Evolutionary conservation across 2,329 filamentous ascomycete species (phyloP), one percentile per base, ranked within the genome.

Genomic region (Paracamarosporium sp.): DNA sequence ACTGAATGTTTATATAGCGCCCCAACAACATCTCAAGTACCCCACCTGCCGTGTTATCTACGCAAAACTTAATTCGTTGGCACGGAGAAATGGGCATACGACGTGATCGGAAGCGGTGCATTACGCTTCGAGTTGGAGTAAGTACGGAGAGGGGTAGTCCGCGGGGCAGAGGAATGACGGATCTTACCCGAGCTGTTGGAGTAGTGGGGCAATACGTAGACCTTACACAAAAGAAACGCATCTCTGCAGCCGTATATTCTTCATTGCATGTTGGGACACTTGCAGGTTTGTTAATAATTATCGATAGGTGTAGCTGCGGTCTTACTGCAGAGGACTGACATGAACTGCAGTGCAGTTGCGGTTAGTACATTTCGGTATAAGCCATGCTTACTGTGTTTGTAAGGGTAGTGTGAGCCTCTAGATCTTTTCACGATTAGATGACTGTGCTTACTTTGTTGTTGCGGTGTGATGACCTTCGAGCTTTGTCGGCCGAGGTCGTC

Each of bases 81-180:
- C 15, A 27, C 20, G 20, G 28, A 45, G 48, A 4, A 1, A n/a
- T 12, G 36, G 43, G 15, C 12, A 24, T 11, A 36, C 15, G 5
- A 50, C 5, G n/a, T 17, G 22, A 24, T 50, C 24, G 53, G 43
- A 35, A 33, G 45, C 15, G 17, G 31, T 17, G 28, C 28, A 40
- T 36, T 24, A 17, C 38, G 24, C 22, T 40, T 48, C 17, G 22
- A 41, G 31, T 30, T 35, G 22, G n/a, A 33, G 24, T 24, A 25
- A 17, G 41, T 41, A 40, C 22, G 17, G 43, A 35, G 52, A 54
- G 52, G 52, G 52, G 52, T 54, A 47, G 43, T 15, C 31, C 52
- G 52, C 33, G 52, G 52, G 52, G 52, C 43, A 53, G 40, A 44
- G 25, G 50, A 41, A 41, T 41, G 24, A 38, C 25, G 8, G 30